Conservation (phyloP, 495 filamentous ascomycete genomes). For the Tuber borchii region DNA sequence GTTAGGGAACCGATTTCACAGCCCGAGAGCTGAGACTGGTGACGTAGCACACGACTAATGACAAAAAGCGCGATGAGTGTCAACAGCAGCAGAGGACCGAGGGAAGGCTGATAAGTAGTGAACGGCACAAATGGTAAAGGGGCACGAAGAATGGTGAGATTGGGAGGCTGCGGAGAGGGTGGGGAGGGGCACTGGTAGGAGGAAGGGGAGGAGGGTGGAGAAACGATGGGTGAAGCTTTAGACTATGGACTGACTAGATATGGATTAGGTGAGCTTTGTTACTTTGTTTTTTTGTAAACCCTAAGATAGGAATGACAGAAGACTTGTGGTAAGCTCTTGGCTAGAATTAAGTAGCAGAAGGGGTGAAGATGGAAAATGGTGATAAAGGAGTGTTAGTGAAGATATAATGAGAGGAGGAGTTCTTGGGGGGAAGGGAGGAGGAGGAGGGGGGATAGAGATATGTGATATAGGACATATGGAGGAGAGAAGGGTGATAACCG, state of each 20-base stretch:
- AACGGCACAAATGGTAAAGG: neutral
- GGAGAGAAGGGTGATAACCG: slow-evolving; percentile 9
- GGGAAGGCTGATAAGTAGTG: neutral
- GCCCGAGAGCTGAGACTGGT: neutral
- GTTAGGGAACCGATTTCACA: slow-evolving; percentile 7
- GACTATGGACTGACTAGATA: neutral
- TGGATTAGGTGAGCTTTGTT: neutral
- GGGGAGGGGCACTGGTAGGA: neutral
- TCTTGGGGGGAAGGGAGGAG: slow-evolving; percentile 17
- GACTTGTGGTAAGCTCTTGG: neutral
- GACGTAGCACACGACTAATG: neutral
- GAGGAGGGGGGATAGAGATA: slow-evolving; percentile 21
- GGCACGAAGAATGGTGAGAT: neutral
- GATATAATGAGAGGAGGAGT: neutral
- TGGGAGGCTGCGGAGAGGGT: neutral
- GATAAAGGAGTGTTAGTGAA: slow-evolving; percentile 23
- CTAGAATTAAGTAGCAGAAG: neutral
- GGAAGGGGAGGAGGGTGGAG: neutral
- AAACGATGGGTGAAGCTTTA: neutral
- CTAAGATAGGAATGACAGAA: neutral
- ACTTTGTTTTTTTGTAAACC: neutral
- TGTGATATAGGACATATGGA: slow-evolving; percentile 16
- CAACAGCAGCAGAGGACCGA: neutral
- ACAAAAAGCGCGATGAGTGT: neutral
- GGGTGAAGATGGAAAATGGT: slow-evolving; percentile 12